phyloP scores from a whole-genome alignment of 192 early-diverging fungal species.

The Coemansia asiatica region DNA sequence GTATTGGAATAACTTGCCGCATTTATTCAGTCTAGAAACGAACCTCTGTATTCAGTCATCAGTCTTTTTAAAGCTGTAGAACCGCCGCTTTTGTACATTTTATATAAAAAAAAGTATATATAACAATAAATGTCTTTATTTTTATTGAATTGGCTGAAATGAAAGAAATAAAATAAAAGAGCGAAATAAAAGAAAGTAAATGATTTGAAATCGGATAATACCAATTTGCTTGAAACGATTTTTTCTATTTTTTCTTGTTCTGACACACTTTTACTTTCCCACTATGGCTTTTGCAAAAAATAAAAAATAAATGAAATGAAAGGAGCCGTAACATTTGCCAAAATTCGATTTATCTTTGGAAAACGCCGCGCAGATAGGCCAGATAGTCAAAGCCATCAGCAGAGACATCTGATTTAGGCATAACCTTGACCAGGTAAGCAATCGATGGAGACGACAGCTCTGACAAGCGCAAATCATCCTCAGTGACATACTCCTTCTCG shows the following conservation, averaged over 20 bases:
- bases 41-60: slow-evolving; percentile 91
- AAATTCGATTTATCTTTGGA: slow-evolving; percentile 19
- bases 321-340: not conserved
- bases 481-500: slow-evolving; percentile 86
- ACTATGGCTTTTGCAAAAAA: too few relatives aligned
- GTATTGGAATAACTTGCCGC: too few relatives aligned
- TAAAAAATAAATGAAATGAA: not conserved
- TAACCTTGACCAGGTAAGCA: slow-evolving; percentile 68
- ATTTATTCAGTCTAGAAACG: not conserved
- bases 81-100: slow-evolving; percentile 59
- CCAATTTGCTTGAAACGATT: too few relatives aligned
- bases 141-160: not conserved
- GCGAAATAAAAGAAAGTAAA: slow-evolving; percentile 2
- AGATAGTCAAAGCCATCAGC: slow-evolving; percentile 77
- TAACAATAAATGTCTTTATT: too few relatives aligned
- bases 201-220: too few relatives aligned
- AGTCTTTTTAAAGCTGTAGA: slow-evolving; percentile 84
- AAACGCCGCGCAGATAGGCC: slow-evolving; percentile 61
- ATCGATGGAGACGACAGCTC: slow-evolving; percentile 75
- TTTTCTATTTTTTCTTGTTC: not conserved
- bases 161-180: slow-evolving; percentile 13
- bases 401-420: slow-evolving; percentile 61
- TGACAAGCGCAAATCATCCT: slow-evolving; percentile 77
- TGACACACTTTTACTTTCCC: too few relatives aligned
- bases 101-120: slow-evolving; percentile 14